These are phyloP conservation scores for Russula compacta DNA, from an alignment of 768 basidiomycete genomes.

Conservation along the genomic window DNA sequence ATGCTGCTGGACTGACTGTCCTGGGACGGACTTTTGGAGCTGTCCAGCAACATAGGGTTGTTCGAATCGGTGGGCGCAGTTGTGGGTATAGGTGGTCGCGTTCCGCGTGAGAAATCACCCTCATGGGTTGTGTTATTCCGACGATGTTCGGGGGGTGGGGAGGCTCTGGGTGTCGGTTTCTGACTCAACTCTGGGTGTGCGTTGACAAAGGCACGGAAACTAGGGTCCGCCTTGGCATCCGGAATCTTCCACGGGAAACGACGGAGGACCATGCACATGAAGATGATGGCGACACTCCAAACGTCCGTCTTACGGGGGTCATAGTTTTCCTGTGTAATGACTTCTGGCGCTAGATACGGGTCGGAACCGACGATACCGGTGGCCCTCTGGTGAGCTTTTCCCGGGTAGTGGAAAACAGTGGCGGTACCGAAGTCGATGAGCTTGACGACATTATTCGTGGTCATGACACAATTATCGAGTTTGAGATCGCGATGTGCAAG, in stretches of 20 bases:
- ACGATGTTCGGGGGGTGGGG: not conserved
- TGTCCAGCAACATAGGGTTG: slow-evolving; percentile 16
- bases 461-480: slow-evolving; percentile 99
- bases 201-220: slow-evolving; percentile 84
- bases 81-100: slow-evolving; percentile 4
- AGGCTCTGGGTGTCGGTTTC: slow-evolving; percentile 23
- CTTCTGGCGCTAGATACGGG: slow-evolving; percentile 97
- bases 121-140: not conserved
- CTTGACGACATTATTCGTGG: slow-evolving; percentile 88
- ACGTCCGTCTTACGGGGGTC: slow-evolving; percentile 98
- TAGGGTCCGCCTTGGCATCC: slow-evolving; percentile 85
- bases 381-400: slow-evolving; percentile 68
- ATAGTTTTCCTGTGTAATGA: slow-evolving; percentile 69
- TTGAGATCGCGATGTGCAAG: slow-evolving; percentile 98
- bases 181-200: slow-evolving; percentile 80
- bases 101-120: not conserved
- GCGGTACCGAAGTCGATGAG: slow-evolving; percentile 99
- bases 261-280: slow-evolving; percentile 96
- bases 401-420: slow-evolving; percentile 98
- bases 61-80: not conserved
- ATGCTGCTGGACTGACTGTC: slow-evolving; percentile 12
- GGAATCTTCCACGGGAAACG: slow-evolving; percentile 99
- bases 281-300: slow-evolving; percentile 97
- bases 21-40: not conserved
- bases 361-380: slow-evolving; percentile 94